phyloP scores from a whole-genome alignment of 2,329 filamentous ascomycete genomes.

The Calonectria honghensis region DNA sequence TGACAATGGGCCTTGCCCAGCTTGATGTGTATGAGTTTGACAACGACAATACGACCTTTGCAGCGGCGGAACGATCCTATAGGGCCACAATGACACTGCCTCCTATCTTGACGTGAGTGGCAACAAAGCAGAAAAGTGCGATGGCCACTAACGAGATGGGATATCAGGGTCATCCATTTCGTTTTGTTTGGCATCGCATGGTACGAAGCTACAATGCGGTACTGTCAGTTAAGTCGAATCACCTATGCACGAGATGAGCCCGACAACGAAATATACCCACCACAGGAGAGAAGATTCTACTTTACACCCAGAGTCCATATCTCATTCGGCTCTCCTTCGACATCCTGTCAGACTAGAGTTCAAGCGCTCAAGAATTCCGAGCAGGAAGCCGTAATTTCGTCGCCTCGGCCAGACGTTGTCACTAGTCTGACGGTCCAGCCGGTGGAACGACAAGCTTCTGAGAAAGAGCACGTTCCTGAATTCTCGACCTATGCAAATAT shows the following conservation, averaged over 20 bases:
- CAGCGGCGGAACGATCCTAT: not conserved
- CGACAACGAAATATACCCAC: not conserved
- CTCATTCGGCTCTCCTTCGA: too few relatives aligned
- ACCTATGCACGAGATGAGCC: not conserved
- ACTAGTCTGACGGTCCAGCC: too few relatives aligned
- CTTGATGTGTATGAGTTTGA: not conserved
- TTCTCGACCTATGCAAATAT: not conserved
- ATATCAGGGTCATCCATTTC: not conserved
- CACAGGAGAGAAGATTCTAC: not conserved
- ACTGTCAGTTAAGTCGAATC: not conserved
- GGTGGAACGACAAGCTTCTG: not conserved
- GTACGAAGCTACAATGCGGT: not conserved
- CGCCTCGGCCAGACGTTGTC: not conserved
- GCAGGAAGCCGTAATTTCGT: not conserved
- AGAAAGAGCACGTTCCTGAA: not conserved
- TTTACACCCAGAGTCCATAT: not conserved
- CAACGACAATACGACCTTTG: not conserved
- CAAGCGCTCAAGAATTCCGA: not conserved
- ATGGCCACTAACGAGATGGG: not conserved
- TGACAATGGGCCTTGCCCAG: not conserved
- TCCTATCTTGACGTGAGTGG: not conserved
- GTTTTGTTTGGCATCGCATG: not conserved
- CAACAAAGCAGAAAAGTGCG: not conserved
- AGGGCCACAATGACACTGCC: not conserved
- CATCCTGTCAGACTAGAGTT: not conserved